Evolutionary conservation across 2,329 filamentous ascomycete species (phyloP).

Genomic region (Fusarium bactridioides): DNA sequence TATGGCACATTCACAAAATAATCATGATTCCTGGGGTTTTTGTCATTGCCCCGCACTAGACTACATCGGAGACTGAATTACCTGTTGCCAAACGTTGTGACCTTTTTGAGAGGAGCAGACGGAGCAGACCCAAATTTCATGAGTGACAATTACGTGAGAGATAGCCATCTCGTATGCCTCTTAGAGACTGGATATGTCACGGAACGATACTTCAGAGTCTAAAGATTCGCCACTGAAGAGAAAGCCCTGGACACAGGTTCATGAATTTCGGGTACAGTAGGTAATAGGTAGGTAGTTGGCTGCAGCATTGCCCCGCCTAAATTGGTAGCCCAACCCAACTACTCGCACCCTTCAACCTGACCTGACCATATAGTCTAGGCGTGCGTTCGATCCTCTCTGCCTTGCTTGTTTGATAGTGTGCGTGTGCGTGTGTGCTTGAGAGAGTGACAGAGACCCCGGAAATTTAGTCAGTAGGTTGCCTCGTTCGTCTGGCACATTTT

Average conservation of each 20-base stretch:
- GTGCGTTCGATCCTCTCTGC: conserved; percentile 1
- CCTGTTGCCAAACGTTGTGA: background rate
- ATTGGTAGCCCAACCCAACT: conserved; percentile 22
- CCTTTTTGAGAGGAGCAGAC: background rate
- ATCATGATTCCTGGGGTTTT: conserved; percentile 13
- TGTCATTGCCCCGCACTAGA: conserved; percentile 20
- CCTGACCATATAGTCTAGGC: conserved; percentile 19
- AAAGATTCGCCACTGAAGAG: conserved; percentile 39
- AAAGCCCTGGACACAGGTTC: conserved; percentile 1
- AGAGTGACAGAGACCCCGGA: conserved; percentile 9
- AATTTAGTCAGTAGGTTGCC: conserved; percentile 16
- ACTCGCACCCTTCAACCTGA: conserved; percentile 18
- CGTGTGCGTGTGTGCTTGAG: background rate
- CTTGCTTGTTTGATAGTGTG: conserved; percentile 3
- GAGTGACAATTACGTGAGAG: background rate
- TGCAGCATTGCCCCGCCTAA: conserved; percentile 34
- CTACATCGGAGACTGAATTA: conserved; percentile 1
- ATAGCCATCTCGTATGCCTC: background rate
- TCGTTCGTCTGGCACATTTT: conserved; percentile 25
- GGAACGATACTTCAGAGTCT: conserved; percentile 16
- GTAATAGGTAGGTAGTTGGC: background rate
- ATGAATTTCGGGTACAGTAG: conserved; percentile 6
- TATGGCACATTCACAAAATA: conserved; percentile 42
- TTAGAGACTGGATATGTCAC: conserved; percentile 28
- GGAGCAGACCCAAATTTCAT: background rate